Base-by-base conservation (phyloP, 495 filamentous ascomycete species). In the Daldinia concentrica region DNA sequence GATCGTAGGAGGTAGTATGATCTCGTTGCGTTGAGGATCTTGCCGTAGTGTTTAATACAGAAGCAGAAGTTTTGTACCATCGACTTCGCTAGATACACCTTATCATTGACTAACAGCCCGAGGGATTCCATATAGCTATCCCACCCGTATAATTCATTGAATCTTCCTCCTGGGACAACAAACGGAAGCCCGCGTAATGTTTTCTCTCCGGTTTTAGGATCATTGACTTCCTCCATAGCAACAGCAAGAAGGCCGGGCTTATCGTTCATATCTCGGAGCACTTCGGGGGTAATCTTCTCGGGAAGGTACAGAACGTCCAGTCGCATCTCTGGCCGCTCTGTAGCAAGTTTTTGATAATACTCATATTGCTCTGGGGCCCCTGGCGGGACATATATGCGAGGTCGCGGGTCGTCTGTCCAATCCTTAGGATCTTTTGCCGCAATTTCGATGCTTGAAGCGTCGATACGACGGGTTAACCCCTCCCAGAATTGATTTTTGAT, bases 61-160 rank as follows among this genome's bases (percentile, higher is more conserved):
- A 99, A 99, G 79, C 92, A 94, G 80, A 98, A 98, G 81, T 99
- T 95, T 70, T 88, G 81, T 34, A 98, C 93, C 92, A 98, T 98
- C 26, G 91, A 86, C 80, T 97, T 96, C 62, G 92, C 93, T 41
- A 99, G 81, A 74, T 97, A 87, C 37, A 91, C 89, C 54, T 91
- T 90, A 74, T 92, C 91, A 76, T 94, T 91, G 66, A 89, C 89
- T 41, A 98, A 79, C 68, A 99, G 84, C 4, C 94, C 94, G 9
- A 98, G 82, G 7, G 94, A 93, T 73, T 93, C 93, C 92, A 99
- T 97, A 81, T 97, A 98, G 76, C 92, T 96, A 78, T 99, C 95
- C 95, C 95, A 99, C 15, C 87, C 93, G 75, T 99, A 99, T 24
- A 98, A 79, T 77, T 99, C 95, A 79, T 98, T 99, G 87, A 99